Conservation (phyloP, 2,329 filamentous ascomycete species). For the Diplodia sapinea region DNA sequence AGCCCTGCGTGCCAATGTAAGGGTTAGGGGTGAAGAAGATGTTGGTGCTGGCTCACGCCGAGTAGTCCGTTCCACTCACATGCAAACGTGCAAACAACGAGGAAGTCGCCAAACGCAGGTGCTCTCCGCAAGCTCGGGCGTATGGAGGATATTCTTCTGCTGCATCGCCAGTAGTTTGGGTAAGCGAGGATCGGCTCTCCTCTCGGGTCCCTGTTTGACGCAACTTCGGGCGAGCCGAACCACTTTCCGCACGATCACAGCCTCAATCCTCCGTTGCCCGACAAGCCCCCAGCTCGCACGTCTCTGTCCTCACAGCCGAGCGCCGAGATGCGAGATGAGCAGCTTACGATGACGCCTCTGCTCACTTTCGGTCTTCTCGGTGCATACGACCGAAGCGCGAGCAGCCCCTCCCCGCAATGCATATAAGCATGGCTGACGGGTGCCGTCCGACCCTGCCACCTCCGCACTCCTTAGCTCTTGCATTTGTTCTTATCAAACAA, state of each 20-base stretch:
- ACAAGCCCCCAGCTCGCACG: not conserved
- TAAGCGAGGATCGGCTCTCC: constrained; percentile 6
- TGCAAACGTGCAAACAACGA: too few relatives aligned
- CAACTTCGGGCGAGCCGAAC: constrained; percentile 1
- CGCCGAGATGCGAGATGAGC: not conserved
- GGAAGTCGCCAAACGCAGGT: too few relatives aligned
- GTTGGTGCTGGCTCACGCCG: too few relatives aligned
- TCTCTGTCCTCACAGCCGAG: not conserved
- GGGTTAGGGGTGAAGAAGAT: too few relatives aligned
- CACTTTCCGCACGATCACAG: not conserved
- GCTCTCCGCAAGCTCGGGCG: not conserved
- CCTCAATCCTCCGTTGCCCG: constrained; percentile 7
- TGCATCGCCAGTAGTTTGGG: too few relatives aligned
- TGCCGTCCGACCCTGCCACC: not conserved
- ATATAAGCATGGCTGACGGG: constrained; percentile 8
- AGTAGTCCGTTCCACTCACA: too few relatives aligned
- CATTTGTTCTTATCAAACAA: not conserved
- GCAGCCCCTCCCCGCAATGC: not conserved
- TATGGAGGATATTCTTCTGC: too few relatives aligned
- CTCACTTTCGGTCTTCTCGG: constrained; percentile 4
- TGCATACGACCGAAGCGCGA: constrained; percentile 7
- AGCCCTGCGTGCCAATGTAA: too few relatives aligned
- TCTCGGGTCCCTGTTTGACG: constrained; percentile 14
- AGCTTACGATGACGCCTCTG: not conserved
- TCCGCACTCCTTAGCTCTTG: not conserved